Conservation (phyloP, 2,329 filamentous ascomycete species). For the Epichloe amarillans region DNA sequence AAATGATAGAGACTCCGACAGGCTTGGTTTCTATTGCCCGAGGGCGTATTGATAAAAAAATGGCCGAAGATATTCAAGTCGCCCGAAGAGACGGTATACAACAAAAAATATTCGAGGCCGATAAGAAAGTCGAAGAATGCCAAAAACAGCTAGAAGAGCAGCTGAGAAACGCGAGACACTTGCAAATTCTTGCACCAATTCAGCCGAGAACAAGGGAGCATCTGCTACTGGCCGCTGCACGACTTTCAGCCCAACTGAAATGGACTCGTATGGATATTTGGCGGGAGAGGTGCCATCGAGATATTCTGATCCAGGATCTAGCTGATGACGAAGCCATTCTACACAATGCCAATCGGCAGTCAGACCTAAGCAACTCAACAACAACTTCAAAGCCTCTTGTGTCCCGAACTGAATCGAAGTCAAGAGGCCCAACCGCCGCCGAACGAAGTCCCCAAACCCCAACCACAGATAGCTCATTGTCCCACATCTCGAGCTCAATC, state of each 20-base stretch:
- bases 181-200: constrained; percentile 79
- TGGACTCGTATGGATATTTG: constrained; percentile 93
- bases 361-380: constrained; percentile 10
- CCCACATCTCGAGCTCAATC: constrained; percentile 9
- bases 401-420: constrained; percentile 16
- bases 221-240: constrained; percentile 70
- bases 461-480: constrained; percentile 12
- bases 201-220: constrained; percentile 81
- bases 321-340: constrained; percentile 50
- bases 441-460: constrained; percentile 16
- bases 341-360: not conserved
- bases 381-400: constrained; percentile 11
- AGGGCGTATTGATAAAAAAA: constrained; percentile 63
- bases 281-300: constrained; percentile 79
- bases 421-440: constrained; percentile 12
- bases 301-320: constrained; percentile 74
- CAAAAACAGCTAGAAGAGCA: constrained; percentile 73
- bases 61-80: constrained; percentile 73
- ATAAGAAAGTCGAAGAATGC: constrained; percentile 59
- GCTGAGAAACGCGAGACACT: constrained; percentile 76
- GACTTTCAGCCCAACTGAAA: constrained; percentile 76
- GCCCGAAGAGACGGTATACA: constrained; percentile 74
- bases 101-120: constrained; percentile 69
- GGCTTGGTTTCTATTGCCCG: constrained; percentile 63
- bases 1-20: constrained; percentile 53